Conservation (phyloP, 2,329 filamentous ascomycete species). For the Calonectria hawksworthii region DNA sequence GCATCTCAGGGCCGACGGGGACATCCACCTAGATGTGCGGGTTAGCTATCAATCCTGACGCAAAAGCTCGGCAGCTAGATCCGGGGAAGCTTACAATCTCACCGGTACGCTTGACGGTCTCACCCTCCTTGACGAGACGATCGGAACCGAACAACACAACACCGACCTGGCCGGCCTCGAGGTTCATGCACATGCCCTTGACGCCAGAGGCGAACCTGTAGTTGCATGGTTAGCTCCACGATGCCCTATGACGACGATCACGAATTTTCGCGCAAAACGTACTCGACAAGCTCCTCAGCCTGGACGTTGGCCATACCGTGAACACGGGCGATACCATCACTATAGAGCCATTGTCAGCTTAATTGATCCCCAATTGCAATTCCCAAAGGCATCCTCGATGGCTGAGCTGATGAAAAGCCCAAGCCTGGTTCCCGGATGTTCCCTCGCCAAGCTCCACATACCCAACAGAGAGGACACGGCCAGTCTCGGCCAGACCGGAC, state of each 20-base stretch:
- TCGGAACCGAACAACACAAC: conserved; percentile 99
- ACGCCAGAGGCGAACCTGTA: conserved; percentile 97
- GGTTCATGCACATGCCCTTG: conserved; percentile 99
- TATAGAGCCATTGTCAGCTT: conserved; percentile 60
- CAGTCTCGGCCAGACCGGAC: conserved; percentile 95
- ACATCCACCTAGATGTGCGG: conserved; percentile 83
- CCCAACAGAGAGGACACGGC: conserved; percentile 98
- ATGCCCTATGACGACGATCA: conserved; percentile 23
- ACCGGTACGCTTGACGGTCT: conserved; percentile 99
- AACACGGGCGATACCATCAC: conserved; percentile 99
- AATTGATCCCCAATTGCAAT: conserved; percentile 36
- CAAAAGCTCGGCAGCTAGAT: not conserved
- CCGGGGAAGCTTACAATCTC: conserved; percentile 83
- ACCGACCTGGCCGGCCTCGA: conserved; percentile 99
- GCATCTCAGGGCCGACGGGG: conserved; percentile 90
- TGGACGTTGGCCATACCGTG: conserved; percentile 99
- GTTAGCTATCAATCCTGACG: not conserved
- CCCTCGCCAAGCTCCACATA: conserved; percentile 69
- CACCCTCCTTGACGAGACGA: conserved; percentile 99
- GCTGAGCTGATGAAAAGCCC: conserved; percentile 26
- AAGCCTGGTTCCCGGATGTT: conserved; percentile 35
- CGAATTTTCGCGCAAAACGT: conserved; percentile 62
- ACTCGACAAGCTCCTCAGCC: conserved; percentile 99
- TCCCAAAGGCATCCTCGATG: conserved; percentile 18
- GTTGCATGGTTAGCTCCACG: conserved; percentile 36